phyloP scores from a whole-genome alignment of 2,329 filamentous ascomycete species.

The Penicillium sp. region DNA sequence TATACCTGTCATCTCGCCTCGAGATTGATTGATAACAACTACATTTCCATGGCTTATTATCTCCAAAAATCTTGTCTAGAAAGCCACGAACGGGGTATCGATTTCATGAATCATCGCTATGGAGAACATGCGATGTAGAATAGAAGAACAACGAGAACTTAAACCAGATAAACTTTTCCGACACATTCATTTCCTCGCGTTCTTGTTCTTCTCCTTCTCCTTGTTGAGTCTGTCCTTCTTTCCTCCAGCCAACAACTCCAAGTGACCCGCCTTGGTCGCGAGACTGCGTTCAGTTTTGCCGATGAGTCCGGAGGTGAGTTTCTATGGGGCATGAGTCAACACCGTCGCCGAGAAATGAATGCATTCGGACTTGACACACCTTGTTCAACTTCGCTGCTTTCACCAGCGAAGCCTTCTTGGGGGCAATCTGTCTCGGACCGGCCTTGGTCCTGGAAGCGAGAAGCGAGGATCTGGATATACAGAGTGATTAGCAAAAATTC shows the following conservation, averaged over 20 bases:
- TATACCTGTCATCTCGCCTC: not conserved
- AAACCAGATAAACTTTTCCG: not conserved
- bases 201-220: slow-evolving; percentile 38
- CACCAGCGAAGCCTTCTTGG: slow-evolving; percentile 62
- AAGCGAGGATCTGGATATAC: not conserved
- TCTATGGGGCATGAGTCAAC: slow-evolving; percentile 37
- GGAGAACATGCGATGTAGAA: not conserved
- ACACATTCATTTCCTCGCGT: slow-evolving; percentile 24
- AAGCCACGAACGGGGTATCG: slow-evolving; percentile 22
- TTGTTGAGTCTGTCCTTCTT: slow-evolving; percentile 57
- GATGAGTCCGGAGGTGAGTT: slow-evolving; percentile 62
- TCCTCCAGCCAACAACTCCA: slow-evolving; percentile 66
- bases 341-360: not conserved
- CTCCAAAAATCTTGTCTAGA: not conserved
- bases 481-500: slow-evolving; percentile 15
- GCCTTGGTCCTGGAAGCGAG: slow-evolving; percentile 51
- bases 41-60: slow-evolving; percentile 4
- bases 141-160: not conserved
- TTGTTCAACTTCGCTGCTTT: slow-evolving; percentile 64
- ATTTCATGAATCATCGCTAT: slow-evolving; percentile 20
- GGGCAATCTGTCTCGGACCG: slow-evolving; percentile 63
- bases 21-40: not conserved
- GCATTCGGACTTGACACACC: slow-evolving; percentile 34
- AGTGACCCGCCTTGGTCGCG: slow-evolving; percentile 66
- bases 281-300: slow-evolving; percentile 67